Conservation (phyloP, 257 asterid genomes). For the Fraxinus pennsylvanica region DNA sequence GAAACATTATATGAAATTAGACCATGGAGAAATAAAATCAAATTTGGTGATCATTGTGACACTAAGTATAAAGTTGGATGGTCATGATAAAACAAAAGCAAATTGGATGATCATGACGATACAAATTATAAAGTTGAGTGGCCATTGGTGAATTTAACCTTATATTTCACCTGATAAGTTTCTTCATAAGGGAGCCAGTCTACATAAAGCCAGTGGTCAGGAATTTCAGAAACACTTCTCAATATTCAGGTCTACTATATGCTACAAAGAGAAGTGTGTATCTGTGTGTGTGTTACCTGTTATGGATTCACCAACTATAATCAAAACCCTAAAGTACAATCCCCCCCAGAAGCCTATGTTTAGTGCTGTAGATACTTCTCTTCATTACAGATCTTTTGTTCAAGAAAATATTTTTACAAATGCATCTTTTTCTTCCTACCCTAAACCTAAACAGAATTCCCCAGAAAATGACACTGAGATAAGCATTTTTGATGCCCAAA, state of each 20-base stretch:
- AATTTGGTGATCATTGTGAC: too few species aligned
- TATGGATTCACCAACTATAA: slow-evolving; percentile 53
- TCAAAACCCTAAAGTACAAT: slow-evolving; percentile 47
- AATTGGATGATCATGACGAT: too few species aligned
- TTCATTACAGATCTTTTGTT: slow-evolving; percentile 39
- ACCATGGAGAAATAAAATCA: too few species aligned
- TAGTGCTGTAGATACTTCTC: slow-evolving; percentile 42
- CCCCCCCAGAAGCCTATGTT: slow-evolving; percentile 53
- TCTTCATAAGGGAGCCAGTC: slow-evolving; percentile 19
- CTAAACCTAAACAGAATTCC: slow-evolving; percentile 30
- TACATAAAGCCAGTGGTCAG: slow-evolving; percentile 29
- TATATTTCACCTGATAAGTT: background rate
- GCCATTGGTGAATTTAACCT: too few species aligned
- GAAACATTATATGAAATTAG: too few species aligned
- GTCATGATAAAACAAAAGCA: too few species aligned
- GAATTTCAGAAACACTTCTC: slow-evolving; percentile 31
- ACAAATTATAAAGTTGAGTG: too few species aligned
- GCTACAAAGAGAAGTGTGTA: slow-evolving; percentile 12
- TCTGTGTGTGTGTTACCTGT: slow-evolving; percentile 18
- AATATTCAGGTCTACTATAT: background rate
- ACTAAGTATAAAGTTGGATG: too few species aligned
- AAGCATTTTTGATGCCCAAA: slow-evolving; percentile 82
- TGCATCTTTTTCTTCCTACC: slow-evolving; percentile 57
- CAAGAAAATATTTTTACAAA: slow-evolving; percentile 35
- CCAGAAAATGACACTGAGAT: slow-evolving; percentile 49